These are phyloP conservation scores for Trichoderma sp. DNA, from an alignment of 2,329 filamentous ascomycete genomes.

Conservation along the genomic window DNA sequence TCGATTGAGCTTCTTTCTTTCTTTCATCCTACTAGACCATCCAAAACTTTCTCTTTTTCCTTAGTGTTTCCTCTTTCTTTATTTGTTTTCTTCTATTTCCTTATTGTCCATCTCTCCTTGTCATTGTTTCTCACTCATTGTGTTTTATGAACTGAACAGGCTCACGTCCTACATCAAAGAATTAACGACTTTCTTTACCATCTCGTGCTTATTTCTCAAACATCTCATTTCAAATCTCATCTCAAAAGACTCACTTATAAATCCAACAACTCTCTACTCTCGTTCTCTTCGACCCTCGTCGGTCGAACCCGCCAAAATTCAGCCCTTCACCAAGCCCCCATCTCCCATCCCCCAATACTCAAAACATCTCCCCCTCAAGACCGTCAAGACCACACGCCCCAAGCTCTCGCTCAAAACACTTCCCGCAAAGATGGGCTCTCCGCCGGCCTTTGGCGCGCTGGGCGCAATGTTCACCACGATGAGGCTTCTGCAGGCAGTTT, in stretches of 20 bases:
- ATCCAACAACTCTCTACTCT: background rate
- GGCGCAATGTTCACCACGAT: background rate
- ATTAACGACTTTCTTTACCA: too few species aligned
- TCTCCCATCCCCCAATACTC: slow-evolving; percentile 40
- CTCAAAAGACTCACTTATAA: too few species aligned
- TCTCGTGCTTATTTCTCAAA: too few species aligned
- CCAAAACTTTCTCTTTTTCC: background rate
- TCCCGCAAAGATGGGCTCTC: background rate
- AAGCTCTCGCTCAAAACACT: slow-evolving; percentile 43
- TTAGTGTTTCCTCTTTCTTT: background rate
- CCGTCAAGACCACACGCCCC: slow-evolving; percentile 39
- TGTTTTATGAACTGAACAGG: too few species aligned
- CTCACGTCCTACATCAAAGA: background rate
- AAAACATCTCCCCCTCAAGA: slow-evolving; percentile 42
- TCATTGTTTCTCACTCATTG: background rate
- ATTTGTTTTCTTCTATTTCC: background rate
- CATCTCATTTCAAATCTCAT: too few species aligned
- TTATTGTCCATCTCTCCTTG: slow-evolving; percentile 4
- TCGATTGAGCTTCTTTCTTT: background rate
- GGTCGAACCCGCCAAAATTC: slow-evolving; percentile 32
- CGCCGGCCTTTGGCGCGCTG: background rate
- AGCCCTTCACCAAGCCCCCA: slow-evolving; percentile 30
- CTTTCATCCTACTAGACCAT: background rate
- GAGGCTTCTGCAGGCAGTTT: background rate
- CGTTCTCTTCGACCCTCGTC: slow-evolving; percentile 23